Evolutionary conservation across 371 early-diverging fungal species (phyloP), one percentile per base, ranked within the genome.

Genomic region (Sporodiniella umbellata): DNA sequence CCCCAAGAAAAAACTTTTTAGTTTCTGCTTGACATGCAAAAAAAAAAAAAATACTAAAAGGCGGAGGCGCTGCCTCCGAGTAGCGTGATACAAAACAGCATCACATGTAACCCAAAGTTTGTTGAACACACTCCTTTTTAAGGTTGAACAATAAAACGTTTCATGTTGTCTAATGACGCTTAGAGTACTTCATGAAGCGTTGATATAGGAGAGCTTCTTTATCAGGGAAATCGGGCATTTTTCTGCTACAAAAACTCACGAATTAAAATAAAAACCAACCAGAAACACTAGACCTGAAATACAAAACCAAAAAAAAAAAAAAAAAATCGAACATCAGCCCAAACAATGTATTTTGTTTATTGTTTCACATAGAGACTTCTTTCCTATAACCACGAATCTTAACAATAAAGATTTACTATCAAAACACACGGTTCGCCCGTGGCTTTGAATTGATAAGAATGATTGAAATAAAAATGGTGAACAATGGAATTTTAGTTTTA

Each of bases 101-200:
- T 40, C 40, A 40, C 40, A 40, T 40, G 40, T 40, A 40, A 21
- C 18, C 40, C 8, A 35, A 35, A n/a, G 8, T 35, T 35, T 35
- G 35, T 35, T 35, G 1, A n/a, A 35, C 35, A 35, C 5, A 35
- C 35, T 11, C 15, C 35, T 35, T 15, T 35, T 35, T 35, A n/a
- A 35, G 35, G 35, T 35, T 35, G 35, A 35, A 35, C 35, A 35
- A 35, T 35, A 35, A 28, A 35, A 35, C 35, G 35, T 35, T 35
- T 35, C 35, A 35, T 35, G 35, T 35, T 35, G 35, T 35, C 35
- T 35, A 35, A 35, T 35, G 35, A 35, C 35, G 35, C 15, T 35
- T 35, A 15, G 15, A 35, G 35, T 35, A 35, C 15, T 8, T 35
- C 5, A 35, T 8, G 14, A 35, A 35, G 5, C 12, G n/a, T 4